Base-by-base conservation (phyloP, 2,329 filamentous ascomycete species). In the Aspergillus cejpii region DNA sequence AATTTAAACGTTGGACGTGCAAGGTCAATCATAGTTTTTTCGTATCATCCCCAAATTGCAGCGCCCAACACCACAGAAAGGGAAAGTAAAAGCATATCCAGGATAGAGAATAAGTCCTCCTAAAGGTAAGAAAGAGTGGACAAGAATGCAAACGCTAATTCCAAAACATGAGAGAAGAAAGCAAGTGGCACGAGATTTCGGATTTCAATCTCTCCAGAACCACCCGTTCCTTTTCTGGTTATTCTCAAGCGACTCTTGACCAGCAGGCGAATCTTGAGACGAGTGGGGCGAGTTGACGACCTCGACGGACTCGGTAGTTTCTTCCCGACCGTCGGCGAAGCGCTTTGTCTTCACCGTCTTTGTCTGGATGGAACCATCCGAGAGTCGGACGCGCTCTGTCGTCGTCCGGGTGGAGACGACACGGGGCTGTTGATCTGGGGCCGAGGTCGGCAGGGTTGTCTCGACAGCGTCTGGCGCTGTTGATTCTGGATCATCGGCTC, bases 311-410 rank as follows among this genome's bases (percentile, higher is more conserved):
- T 80, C 76, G 6, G 75, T 72, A 26, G 64, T 77, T 58, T 82
- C 78, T 55, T 82, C 79, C 3, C 72, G 69, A 0, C 80, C 80
- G 63, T 83, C 78, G 1, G 75, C 67, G 54, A 80, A 83, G 2
- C 75, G 70, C 55, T 75, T 77, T 50, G 77, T 82, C 12, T 79
- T 63, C 7, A 79, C 65, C 1, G 74, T 72, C 52, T 76, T 80
- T 0, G 76, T 81, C 6, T 76, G 74, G 2, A 80, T 64, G 0
- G 74, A 76, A 10, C 80, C 80, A 57, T 83, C 79, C 0, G 76
- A 68, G 1, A 75, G 64, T 2, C 72, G 73, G 3, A 69, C 73
- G 3, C 75, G 75, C 50, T 79, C 73, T 2, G 77, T 81, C 0
- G 72, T 79, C 1, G 76, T 80, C 33, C 78, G 63, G 1, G 77